phyloP scores from a whole-genome alignment of 2,329 filamentous ascomycete genomes.

The Alternaria novae-zelandiae region DNA sequence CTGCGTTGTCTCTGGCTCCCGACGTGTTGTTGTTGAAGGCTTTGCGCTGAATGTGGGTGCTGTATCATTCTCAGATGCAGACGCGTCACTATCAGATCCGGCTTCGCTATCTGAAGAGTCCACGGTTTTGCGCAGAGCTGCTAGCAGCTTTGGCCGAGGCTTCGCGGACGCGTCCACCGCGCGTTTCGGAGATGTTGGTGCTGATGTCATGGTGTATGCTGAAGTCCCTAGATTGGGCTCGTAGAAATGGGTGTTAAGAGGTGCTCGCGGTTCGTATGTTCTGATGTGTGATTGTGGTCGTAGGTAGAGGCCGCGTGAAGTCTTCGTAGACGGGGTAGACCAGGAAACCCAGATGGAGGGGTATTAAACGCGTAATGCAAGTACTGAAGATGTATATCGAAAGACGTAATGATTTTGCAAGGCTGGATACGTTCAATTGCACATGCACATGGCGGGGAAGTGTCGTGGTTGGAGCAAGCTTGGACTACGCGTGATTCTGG shows the following conservation, averaged over 20 bases:
- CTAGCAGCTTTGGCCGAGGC: conserved; percentile 27
- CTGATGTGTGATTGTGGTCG: neutral
- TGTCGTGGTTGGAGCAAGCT: conserved; percentile 8
- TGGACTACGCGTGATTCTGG: conserved; percentile 11
- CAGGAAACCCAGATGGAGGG: neutral
- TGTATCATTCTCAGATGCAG: conserved; percentile 27
- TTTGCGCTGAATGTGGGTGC: conserved; percentile 46
- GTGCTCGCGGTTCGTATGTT: neutral
- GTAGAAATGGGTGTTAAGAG: neutral
- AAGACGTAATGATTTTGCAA: neutral
- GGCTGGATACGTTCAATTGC: conserved; percentile 11
- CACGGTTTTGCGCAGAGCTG: conserved; percentile 27
- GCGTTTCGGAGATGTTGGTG: conserved; percentile 2
- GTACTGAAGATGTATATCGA: neutral
- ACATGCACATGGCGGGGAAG: conserved; percentile 18
- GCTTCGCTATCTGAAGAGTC: conserved; percentile 50
- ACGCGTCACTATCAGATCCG: conserved; percentile 44
- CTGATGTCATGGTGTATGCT: neutral
- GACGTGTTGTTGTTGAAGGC: neutral
- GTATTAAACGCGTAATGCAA: neutral
- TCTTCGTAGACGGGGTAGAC: neutral
- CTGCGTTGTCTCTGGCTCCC: neutral
- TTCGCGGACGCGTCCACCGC: conserved; percentile 23
- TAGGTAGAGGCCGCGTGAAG: neutral
- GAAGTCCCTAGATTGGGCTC: neutral